Percentiles rank a stretch among this genome's conserved stretches.
These are phyloP conservation scores for Trichoderma atroviride DNA, from an alignment of 2,329 filamentous ascomycete genomes.

Conservation along the genomic window DNA sequence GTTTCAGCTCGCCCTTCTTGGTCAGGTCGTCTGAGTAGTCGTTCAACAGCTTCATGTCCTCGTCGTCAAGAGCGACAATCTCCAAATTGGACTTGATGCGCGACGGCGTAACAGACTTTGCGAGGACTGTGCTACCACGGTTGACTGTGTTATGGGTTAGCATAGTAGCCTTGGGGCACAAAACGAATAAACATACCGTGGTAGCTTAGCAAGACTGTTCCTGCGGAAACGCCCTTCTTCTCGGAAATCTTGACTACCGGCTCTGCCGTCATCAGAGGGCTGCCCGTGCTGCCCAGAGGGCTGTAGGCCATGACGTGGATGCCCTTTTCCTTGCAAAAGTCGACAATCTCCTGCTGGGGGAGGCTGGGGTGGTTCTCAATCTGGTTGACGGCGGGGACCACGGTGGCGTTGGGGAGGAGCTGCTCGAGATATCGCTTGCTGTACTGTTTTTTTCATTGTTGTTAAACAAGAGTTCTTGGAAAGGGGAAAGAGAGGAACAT, in stretches of 20 bases:
- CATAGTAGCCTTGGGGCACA: no score
- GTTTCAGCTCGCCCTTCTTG: slow-evolving; percentile 55
- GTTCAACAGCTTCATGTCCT: slow-evolving; percentile 63
- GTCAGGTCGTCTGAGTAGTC: slow-evolving; percentile 57
- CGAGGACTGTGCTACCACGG: slow-evolving; percentile 69
- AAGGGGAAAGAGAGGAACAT: slow-evolving; percentile 22
- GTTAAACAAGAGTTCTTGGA: background rate
- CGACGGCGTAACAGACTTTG: slow-evolving; percentile 70
- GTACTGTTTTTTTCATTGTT: slow-evolving; percentile 44
- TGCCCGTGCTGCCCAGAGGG: slow-evolving; percentile 65
- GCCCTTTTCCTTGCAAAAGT: slow-evolving; percentile 67
- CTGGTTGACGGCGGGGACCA: slow-evolving; percentile 70
- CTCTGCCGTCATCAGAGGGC: slow-evolving; percentile 65
- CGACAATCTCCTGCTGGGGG: slow-evolving; percentile 71
- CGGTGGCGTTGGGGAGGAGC: slow-evolving; percentile 52
- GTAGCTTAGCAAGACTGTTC: slow-evolving; percentile 69
- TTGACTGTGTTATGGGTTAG: slow-evolving; percentile 52
- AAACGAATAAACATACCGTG: slow-evolving; percentile 56
- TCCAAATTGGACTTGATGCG: slow-evolving; percentile 72
- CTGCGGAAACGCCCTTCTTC: slow-evolving; percentile 63
- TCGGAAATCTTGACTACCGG: slow-evolving; percentile 65
- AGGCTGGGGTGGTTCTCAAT: slow-evolving; percentile 74
- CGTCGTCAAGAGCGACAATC: slow-evolving; percentile 64
- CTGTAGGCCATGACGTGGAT: slow-evolving; percentile 75
- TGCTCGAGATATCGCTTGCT: slow-evolving; percentile 59